These are phyloP conservation scores for Endocalyx cinctus DNA, from an alignment of 2,329 filamentous ascomycete species.

Conservation along the genomic window DNA sequence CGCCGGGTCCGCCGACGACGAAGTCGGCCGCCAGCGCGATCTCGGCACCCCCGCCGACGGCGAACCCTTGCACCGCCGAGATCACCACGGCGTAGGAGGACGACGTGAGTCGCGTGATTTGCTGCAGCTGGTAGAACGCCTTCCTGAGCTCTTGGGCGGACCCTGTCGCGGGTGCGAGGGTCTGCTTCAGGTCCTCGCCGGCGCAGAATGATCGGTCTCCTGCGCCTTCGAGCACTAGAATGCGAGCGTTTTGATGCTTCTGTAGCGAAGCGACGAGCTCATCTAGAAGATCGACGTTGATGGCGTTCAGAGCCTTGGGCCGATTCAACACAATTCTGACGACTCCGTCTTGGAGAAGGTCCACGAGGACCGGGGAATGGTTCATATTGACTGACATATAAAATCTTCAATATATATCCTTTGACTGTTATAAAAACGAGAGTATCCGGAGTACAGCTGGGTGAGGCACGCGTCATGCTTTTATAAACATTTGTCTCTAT, in stretches of 20 bases:
- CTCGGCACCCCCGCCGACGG: conserved; percentile 2
- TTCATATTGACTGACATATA: background rate
- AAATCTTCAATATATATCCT: background rate
- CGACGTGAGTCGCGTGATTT: conserved; percentile 2
- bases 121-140: background rate
- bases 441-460: too few species aligned
- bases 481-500: too few species aligned
- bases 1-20: conserved; percentile 1
- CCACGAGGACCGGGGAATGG: background rate
- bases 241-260: conserved; percentile 1
- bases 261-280: background rate
- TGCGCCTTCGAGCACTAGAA: conserved; percentile 1
- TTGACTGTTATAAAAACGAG: too few species aligned
- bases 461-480: too few species aligned
- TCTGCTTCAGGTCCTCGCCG: conserved; percentile 3
- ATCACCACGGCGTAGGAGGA: conserved; percentile 1
- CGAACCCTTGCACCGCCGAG: conserved; percentile 2
- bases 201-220: conserved; percentile 3
- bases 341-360: background rate
- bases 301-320: conserved; percentile 1
- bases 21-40: conserved; percentile 4
- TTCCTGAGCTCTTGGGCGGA: conserved; percentile 1
- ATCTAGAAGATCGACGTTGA: background rate
- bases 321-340: conserved; percentile 2
- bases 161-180: conserved; percentile 1